Base-by-base conservation (phyloP, 768 basidiomycete genomes). In the Suillus placidus region DNA sequence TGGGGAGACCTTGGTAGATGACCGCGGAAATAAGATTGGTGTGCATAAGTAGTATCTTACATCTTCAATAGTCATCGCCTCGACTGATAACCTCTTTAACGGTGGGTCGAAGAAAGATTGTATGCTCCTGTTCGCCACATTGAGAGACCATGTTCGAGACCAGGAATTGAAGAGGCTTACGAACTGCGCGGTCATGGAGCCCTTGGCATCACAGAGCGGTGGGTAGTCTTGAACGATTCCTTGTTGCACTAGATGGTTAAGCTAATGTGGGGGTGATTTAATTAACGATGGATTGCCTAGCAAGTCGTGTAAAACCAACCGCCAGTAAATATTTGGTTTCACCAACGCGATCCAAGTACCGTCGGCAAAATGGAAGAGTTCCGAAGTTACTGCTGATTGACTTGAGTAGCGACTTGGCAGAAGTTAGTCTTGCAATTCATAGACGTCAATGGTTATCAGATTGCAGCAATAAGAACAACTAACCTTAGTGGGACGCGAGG, bases 131-230 rank as follows among this genome's bases (percentile, higher is more conserved):
- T 64, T 65, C 42, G 64, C 16, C 10, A 40, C 49, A 8, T 7
- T 58, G 4, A 62, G 54, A 12, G 18, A 40, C 26, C 40, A 16
- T 38, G 18, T 4, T 51, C 32, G 9, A 66, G 32, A 62, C 49
- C 62, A 18, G 40, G 20, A 63, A 34, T 32, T 32, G 60, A 37
- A 56, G 51, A 43, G 18, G 81, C 88, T 67, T 71, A 93, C 91
- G 76, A 91, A 92, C 81, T 98, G 97, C 12, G 97, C 97, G 0
- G 96, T 97, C 94, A 96, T 97, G 2, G 90, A 87, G 47, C 89
- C 95, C 60, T 80, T 81, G 62, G 87, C 85, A 76, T 99, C 97
- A 70, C 88, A 91, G 43, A 99, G 81, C 0, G 97, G 97, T 12
- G 94, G 97, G 76, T 99, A 98, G 68, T 91, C 93, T 69, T 90